These are phyloP conservation scores for Triticum timopheevii DNA, from an alignment of 176 grass and related monocot species.

Conservation along the genomic window DNA sequence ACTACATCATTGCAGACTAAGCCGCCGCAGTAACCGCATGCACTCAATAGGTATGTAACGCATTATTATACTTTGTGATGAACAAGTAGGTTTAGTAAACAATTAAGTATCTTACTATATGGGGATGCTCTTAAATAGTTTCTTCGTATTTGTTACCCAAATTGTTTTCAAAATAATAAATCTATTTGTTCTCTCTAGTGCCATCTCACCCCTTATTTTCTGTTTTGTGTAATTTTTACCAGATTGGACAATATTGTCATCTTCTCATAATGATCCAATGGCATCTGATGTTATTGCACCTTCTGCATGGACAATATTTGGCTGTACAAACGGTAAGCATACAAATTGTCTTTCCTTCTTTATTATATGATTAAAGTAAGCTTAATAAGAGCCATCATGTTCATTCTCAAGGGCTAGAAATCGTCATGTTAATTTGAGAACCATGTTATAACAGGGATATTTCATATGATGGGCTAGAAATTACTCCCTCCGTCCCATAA, in stretches of 20 bases:
- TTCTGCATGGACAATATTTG: constrained; percentile 94
- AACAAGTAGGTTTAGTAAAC: not conserved
- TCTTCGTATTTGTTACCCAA: not conserved
- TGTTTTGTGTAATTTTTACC: constrained; percentile 19
- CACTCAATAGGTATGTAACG: constrained; percentile 65
- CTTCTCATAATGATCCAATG: constrained; percentile 76
- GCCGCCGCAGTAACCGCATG: constrained; percentile 51
- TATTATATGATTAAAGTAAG: not conserved
- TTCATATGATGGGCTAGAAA: not conserved
- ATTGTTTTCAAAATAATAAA: not conserved
- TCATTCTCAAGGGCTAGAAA: not conserved
- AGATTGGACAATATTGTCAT: constrained; percentile 97
- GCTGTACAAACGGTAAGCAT: constrained; percentile 77
- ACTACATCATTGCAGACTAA: constrained; percentile 54
- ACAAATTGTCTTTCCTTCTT: constrained; percentile 18
- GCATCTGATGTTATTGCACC: constrained; percentile 94
- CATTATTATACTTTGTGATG: constrained; percentile 20
- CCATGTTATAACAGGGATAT: not conserved
- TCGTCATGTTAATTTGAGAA: not conserved
- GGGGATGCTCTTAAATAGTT: not conserved
- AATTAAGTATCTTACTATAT: not conserved
- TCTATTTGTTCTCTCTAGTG: not conserved
- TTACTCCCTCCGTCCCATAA: not conserved
- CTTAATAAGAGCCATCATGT: not conserved
- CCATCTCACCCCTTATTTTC: constrained; percentile 9